Evolutionary conservation across 495 filamentous ascomycete species (phyloP).

Genomic region (Tuber melanosporum): DNA sequence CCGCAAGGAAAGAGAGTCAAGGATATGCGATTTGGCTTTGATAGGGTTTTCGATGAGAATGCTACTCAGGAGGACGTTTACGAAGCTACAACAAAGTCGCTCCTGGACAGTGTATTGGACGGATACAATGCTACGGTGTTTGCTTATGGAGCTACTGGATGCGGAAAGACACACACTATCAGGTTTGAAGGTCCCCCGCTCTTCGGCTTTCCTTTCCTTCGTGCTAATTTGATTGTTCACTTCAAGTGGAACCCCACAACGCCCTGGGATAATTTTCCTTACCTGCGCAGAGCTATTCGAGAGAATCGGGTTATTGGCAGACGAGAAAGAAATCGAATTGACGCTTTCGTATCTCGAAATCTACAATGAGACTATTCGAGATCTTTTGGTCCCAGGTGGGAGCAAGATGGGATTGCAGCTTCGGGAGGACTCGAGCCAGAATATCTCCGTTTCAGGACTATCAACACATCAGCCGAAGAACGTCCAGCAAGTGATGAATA

Average conservation of each 20-base stretch:
- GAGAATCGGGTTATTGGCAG: conserved; percentile 74
- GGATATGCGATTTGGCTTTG: conserved; percentile 95
- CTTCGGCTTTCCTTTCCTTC: neutral
- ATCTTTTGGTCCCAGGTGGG: conserved; percentile 78
- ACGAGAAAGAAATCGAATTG: conserved; percentile 82
- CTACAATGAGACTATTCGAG: conserved; percentile 98
- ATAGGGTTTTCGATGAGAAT: conserved; percentile 94
- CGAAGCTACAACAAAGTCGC: conserved; percentile 78
- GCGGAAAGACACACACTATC: conserved; percentile 98
- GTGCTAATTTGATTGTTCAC: conserved; percentile 18
- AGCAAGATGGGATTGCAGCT: conserved; percentile 86
- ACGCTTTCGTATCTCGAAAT: conserved; percentile 96
- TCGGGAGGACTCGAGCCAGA: conserved; percentile 88
- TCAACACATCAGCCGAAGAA: conserved; percentile 72
- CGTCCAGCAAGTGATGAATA: conserved; percentile 96
- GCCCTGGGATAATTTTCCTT: conserved; percentile 95
- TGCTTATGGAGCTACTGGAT: conserved; percentile 95
- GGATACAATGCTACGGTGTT: conserved; percentile 99
- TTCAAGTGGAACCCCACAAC: conserved; percentile 73
- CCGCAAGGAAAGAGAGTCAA: conserved; percentile 88
- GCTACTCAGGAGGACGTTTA: conserved; percentile 90
- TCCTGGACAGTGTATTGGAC: conserved; percentile 91
- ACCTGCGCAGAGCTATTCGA: conserved; percentile 99
- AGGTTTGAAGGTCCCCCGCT: conserved; percentile 36
- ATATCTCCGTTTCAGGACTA: conserved; percentile 84